Percentiles rank a stretch among this genome's conserved stretches.
Conservation (phyloP, 192 early-diverging fungal genomes). For the Entomortierella chlamydospora region DNA sequence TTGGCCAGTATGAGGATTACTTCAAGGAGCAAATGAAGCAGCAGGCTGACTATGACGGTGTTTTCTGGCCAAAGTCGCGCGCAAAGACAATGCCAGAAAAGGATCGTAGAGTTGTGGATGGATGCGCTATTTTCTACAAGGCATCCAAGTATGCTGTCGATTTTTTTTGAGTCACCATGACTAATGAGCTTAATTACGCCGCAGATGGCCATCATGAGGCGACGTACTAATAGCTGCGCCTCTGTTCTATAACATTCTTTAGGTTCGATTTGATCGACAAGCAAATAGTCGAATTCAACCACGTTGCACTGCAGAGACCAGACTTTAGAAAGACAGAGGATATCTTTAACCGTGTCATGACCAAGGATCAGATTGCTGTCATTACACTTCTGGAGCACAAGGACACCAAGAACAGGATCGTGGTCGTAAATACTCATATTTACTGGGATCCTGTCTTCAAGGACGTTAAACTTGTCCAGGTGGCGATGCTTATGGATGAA, state of each 20-base stretch:
- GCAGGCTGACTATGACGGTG: conserved; percentile 86
- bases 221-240: neutral
- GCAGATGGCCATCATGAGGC: neutral
- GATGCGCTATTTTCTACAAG: conserved; percentile 96
- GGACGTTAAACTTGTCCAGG: conserved; percentile 98
- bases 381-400: conserved; percentile 87
- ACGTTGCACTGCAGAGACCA: conserved; percentile 85
- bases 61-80: conserved; percentile 95
- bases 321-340: conserved; percentile 94
- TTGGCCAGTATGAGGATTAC: conserved; percentile 87
- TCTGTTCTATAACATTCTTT: conserved; percentile 2
- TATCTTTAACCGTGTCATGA: conserved; percentile 97
- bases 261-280: conserved; percentile 89
- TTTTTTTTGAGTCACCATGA: neutral
- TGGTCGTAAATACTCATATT: conserved; percentile 92
- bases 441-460: conserved; percentile 93
- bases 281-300: conserved; percentile 94
- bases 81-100: conserved; percentile 94
- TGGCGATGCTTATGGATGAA: conserved; percentile 93
- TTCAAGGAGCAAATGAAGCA: conserved; percentile 80
- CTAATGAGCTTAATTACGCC: too few relatives aligned
- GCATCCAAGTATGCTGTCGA: conserved; percentile 71
- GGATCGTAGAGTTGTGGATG: conserved; percentile 89
- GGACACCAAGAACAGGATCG: conserved; percentile 72
- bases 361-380: conserved; percentile 95